Evolutionary conservation across 768 basidiomycete species (phyloP).

Genomic region (Sarcodon aspratus): DNA sequence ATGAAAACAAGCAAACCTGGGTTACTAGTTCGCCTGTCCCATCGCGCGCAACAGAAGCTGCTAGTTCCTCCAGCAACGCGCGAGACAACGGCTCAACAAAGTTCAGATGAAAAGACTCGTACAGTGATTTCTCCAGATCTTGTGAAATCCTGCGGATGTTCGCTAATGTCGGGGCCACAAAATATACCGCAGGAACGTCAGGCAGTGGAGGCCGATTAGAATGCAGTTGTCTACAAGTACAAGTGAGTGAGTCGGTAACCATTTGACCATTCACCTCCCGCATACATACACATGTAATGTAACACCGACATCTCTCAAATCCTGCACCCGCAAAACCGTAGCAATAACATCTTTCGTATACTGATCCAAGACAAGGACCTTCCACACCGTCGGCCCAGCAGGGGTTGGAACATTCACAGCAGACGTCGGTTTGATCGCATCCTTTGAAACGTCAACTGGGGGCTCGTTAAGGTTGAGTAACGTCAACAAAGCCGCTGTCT

Average conservation of each 20-base stretch:
- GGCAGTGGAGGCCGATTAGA: conserved; percentile 78
- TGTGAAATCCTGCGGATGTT: conserved; percentile 90
- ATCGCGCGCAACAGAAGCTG: conserved; percentile 75
- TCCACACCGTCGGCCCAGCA: conserved; percentile 83
- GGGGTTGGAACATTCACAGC: conserved; percentile 39
- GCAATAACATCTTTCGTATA: conserved; percentile 94
- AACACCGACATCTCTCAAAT: conserved; percentile 91
- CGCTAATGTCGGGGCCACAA: conserved; percentile 78
- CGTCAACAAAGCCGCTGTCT: conserved; percentile 75
- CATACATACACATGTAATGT: conserved; percentile 88
- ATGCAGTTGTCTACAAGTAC: conserved; percentile 73
- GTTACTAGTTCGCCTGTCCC: conserved; percentile 74
- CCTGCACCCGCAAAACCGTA: conserved; percentile 90
- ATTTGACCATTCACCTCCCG: neutral
- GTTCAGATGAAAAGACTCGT: conserved; percentile 90
- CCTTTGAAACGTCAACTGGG: conserved; percentile 23
- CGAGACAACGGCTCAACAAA: conserved; percentile 90
- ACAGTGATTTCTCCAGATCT: conserved; percentile 81
- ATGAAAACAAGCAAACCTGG: conserved; percentile 38
- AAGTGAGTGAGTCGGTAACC: conserved; percentile 1
- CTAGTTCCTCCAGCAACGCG: conserved; percentile 86
- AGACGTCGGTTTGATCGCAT: conserved; percentile 23
- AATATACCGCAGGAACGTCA: conserved; percentile 96
- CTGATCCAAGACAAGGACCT: conserved; percentile 90
- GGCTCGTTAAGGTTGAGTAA: conserved; percentile 80